Evolutionary conservation across 805 yeast genomes (phyloP), one percentile per base, ranked within the genome.

Genomic region (Cyberlindnera americana): DNA sequence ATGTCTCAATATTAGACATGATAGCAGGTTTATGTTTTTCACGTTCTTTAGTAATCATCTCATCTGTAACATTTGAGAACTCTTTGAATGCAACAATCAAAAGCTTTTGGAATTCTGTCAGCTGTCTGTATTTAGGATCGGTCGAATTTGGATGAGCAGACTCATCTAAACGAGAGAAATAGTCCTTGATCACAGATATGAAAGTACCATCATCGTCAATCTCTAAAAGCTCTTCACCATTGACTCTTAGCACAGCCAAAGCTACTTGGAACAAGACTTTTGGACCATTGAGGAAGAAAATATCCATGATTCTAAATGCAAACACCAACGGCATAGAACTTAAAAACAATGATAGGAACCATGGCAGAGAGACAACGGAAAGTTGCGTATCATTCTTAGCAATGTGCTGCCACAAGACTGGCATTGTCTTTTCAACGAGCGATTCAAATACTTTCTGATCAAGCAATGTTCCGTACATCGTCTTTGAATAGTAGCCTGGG

Each of bases 401-500:
- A 32, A 93, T 78, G 61, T 93, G 97, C 10, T 77, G 84, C 83
- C 95, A 85, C 36, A 93, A 59, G 15, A 85, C 58, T 1, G 99
- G 99, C 83, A 93, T 78, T 0, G 93, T 87, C 40, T 83, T 85
- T 57, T 83, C 86, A 2, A 93, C 95, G 39, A 93, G 71, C 0
- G 87, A 76, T 62, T 93, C 99, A 59, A 93, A 86, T 1, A 93
- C 99, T 52, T 81, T 78, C 65, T 93, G 99, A 58, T 93, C 99
- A 26, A 93, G 67, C 22, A 93, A 66, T 1, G 96, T 93, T 19
- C 99, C 99, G 56, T 91, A 91, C 99, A 93, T 93, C 1, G 97
- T 91, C 54, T 80, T 87, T 3, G 98, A 90, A 57, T 93, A 93
- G 61, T 93, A 93, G 0, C 99, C 99, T 0, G 98, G 98, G 4